Conservation (phyloP, 441 rosid genomes). For the Metrosideros polymorpha region DNA sequence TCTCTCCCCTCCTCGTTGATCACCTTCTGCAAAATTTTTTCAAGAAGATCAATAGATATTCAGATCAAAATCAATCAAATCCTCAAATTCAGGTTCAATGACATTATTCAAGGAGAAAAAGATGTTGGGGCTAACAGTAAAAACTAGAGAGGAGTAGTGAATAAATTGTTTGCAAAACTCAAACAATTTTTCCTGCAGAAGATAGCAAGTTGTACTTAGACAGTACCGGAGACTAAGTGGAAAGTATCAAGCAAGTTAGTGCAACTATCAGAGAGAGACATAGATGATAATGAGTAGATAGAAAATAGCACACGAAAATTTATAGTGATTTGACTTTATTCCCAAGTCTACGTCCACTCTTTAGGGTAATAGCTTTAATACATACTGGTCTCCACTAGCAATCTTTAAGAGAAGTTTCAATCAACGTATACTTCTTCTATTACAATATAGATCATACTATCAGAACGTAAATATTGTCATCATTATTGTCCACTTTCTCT, state of each 20-base stretch:
- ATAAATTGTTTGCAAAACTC: not conserved
- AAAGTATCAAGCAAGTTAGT: not conserved
- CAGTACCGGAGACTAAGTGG: not conserved
- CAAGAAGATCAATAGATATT: too few species aligned
- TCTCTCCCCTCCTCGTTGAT: too few species aligned
- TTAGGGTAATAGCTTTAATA: fast-evolving
- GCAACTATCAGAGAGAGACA: not conserved
- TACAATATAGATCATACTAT: not conserved
- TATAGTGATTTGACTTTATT: not conserved
- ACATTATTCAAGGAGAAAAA: too few species aligned
- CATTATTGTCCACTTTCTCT: not conserved
- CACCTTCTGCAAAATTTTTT: too few species aligned
- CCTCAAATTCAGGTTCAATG: too few species aligned
- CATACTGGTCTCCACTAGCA: not conserved
- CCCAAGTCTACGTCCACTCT: not conserved
- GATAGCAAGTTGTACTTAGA: not conserved
- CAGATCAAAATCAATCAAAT: too few species aligned
- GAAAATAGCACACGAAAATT: not conserved
- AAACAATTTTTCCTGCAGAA: not conserved
- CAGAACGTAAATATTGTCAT: not conserved
- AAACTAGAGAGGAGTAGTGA: not conserved
- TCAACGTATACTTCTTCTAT: not conserved
- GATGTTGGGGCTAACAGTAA: too few species aligned
- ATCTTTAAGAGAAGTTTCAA: not conserved
- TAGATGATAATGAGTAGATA: not conserved